A percentile compares a stretch with the other conserved stretches of the same genome.
phyloP scores from a whole-genome alignment of 768 basidiomycete species.

The Podaxis sp. region DNA sequence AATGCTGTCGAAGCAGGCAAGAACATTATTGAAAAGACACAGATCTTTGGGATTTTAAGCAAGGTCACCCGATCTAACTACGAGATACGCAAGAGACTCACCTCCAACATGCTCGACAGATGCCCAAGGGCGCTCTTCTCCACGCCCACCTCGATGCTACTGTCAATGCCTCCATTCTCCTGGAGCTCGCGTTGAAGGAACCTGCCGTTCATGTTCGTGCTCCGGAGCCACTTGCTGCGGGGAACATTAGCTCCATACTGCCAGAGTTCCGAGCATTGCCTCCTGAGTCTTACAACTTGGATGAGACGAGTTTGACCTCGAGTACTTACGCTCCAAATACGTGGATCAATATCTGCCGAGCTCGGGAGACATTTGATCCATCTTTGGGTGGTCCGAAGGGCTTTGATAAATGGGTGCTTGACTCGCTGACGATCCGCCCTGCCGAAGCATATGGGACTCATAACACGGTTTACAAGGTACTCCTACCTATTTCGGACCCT shows the following conservation, averaged over 20 bases:
- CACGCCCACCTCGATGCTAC: slow-evolving; percentile 77
- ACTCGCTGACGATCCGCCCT: slow-evolving; percentile 62
- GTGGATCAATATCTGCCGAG: slow-evolving; percentile 55
- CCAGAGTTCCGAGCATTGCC: slow-evolving; percentile 55
- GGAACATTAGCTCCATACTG: slow-evolving; percentile 35
- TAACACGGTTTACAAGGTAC: slow-evolving; percentile 63
- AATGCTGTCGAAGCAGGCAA: not conserved
- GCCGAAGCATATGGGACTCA: slow-evolving; percentile 69
- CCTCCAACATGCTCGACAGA: slow-evolving; percentile 31
- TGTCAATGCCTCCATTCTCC: slow-evolving; percentile 48
- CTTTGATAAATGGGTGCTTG: slow-evolving; percentile 65
- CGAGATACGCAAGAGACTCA: not conserved
- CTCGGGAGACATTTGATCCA: slow-evolving; percentile 46
- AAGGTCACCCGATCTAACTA: slow-evolving; percentile 34
- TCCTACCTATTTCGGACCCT: not conserved
- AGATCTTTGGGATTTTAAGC: slow-evolving; percentile 54
- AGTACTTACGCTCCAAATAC: slow-evolving; percentile 34
- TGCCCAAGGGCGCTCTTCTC: slow-evolving; percentile 78
- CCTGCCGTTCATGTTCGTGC: slow-evolving; percentile 58
- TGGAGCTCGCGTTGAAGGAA: slow-evolving; percentile 51
- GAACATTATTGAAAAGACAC: slow-evolving; percentile 52
- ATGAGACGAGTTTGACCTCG: slow-evolving; percentile 33
- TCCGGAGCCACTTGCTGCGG: slow-evolving; percentile 30
- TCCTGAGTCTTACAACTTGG: slow-evolving; percentile 23
- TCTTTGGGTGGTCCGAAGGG: slow-evolving; percentile 56